Evolutionary conservation across 345 rosid genomes (phyloP), one percentile per base, ranked within the genome.

Genomic region (Gossypium australe): DNA sequence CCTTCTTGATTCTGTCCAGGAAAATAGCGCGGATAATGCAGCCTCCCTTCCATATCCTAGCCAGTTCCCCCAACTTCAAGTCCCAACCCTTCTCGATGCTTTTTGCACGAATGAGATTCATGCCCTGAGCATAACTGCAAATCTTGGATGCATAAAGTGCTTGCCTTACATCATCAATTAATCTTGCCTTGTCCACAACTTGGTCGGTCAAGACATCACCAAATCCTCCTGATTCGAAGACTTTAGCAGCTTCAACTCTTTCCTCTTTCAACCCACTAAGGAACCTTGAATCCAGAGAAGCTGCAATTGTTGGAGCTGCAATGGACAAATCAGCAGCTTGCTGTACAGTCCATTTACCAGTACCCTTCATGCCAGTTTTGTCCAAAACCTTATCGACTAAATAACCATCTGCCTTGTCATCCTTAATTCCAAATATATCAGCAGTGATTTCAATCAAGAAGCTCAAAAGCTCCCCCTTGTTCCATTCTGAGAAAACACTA

Each of bases 321-420:
- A 94, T 86, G 14, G 98, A 94, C 16, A 94, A 85, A 75, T 94
- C 97, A 62, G 98, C 98, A 24, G 98, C 98, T 84, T 94, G 97
- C 80, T 94, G 98, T n/a, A 94, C 98, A 0, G 98, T 94, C 98
- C 98, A 94, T 84, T 94, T 94, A 4, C 98, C 98, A 3, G 98
- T 94, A 71, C 97, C 98, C 79, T 94, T 94, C 98, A 94, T 94
- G 56, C 98, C 98, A 1, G 97, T 92, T 86, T 92, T 94, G 83
- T 94, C 98, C 81, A 94, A 80, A 64, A 94, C 97, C 86, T 94
- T 94, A 75, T 94, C 98, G 64, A 92, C 98, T 85, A 94, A 82
- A 77, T 89, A 74, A 10, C 98, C 98, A 38, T 92, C 97, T 41
- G 89, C 97, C 84, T 88, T 88, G 34, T 91, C 95, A 58, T 94